Conservation (phyloP, 352 stramenopile genomes). For the Pythium rishiriense region DNA sequence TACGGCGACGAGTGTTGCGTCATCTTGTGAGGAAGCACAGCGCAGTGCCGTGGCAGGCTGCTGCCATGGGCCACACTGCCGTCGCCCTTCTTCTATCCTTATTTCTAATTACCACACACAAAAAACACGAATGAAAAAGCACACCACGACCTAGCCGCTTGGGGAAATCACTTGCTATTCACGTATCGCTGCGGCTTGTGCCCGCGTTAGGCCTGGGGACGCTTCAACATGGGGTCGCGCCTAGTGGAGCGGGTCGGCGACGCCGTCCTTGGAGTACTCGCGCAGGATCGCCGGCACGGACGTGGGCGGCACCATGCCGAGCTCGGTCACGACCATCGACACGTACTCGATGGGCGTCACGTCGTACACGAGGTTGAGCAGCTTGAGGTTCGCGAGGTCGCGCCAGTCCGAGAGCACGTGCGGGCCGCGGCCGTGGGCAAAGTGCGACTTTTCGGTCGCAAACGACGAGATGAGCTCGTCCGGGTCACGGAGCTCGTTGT, state of each 20-base stretch:
- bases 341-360: slow-evolving; percentile 97
- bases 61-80: too few species aligned
- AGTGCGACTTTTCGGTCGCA: slow-evolving; percentile 52
- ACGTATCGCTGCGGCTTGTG: too few species aligned
- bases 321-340: slow-evolving; percentile 96
- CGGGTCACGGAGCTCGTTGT: slow-evolving; percentile 97
- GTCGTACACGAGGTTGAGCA: slow-evolving; percentile 93
- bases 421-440: slow-evolving; percentile 27
- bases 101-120: too few species aligned
- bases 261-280: slow-evolving; percentile 85
- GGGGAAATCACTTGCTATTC: too few species aligned
- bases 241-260: slow-evolving; percentile 46
- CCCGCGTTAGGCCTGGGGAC: too few species aligned
- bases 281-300: slow-evolving; percentile 96
- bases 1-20: slow-evolving; percentile 77
- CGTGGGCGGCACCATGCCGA: slow-evolving; percentile 97
- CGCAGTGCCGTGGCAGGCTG: too few species aligned
- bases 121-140: too few species aligned
- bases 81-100: too few species aligned
- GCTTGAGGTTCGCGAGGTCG: slow-evolving; percentile 67
- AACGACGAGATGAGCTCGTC: slow-evolving; percentile 80
- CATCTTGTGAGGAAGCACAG: slow-evolving; percentile 51
- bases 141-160: too few species aligned
- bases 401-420: slow-evolving; percentile 86
- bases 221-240: too few species aligned